Evolutionary conservation across 768 basidiomycete species (phyloP), one percentile per base, ranked within the genome.

Genomic region (Serendipita sp.): DNA sequence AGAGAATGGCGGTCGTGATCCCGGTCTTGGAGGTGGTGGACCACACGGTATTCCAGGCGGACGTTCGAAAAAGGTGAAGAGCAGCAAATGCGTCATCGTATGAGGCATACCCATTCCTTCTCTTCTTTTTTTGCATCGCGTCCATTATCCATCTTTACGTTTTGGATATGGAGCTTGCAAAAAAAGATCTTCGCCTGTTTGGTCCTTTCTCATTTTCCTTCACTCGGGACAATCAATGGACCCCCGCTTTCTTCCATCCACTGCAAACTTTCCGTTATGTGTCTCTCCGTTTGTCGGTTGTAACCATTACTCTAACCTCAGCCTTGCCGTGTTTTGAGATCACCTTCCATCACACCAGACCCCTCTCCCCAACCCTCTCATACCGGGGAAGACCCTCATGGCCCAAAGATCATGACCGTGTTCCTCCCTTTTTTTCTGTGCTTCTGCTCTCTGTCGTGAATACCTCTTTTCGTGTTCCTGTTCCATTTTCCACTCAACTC

Each of bases 71-170:
- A 76, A 74, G 67, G 76, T 73, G 76, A 76, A 72, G 70, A 77
- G 74, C 71, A 75, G 74, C 71, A 85, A 80, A 77, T 90, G 88
- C 81, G 78, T 86, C 75, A 82, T 89, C 79, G 81, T 90, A 83
- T 90, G 85, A 85, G 84, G 72, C 78, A 37, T 37, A 46, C 13
- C 45, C 45, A 46, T 13, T 46, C 45, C 30, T 8, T 32, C 5
- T n/a, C 48, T 7, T 51, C 30, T n/a, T 51, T n/a, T 51, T 51
- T 51, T 51, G n/a, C n/a, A 32, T 51, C 7, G n/a, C 45, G n/a
- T 46, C n/a, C 45, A n/a, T 11, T 11, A n/a, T 41, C 38, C 38
- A 41, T 41, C 38, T 41, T 41, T 24, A 24, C 24, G 24, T 24
- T 41, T 41, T 5, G 38, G 38, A 41, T 41, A 13, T 41, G 13